A percentile compares a stretch with the other conserved stretches of the same genome.
These are phyloP conservation scores for Phytophthora aleatoria DNA, from an alignment of 352 stramenopile genomes.

Conservation along the genomic window DNA sequence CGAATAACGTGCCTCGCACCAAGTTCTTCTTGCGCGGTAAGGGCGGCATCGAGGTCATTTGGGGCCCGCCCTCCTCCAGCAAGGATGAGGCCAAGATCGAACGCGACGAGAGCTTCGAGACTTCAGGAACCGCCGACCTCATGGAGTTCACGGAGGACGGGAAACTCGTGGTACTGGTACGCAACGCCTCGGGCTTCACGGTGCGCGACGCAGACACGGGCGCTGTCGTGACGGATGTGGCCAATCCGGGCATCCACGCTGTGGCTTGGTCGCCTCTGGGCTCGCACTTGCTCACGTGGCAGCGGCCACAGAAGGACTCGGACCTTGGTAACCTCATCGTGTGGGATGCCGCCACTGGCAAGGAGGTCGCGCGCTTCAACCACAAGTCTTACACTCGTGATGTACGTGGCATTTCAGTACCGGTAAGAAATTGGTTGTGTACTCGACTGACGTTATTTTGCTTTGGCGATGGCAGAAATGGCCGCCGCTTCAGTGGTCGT, in stretches of 20 bases:
- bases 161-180: slow-evolving; percentile 66
- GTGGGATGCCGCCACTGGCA: slow-evolving; percentile 68
- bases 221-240: slow-evolving; percentile 59
- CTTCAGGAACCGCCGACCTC: slow-evolving; percentile 51
- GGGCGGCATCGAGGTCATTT: slow-evolving; percentile 75
- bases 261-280: slow-evolving; percentile 83
- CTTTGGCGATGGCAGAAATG: slow-evolving; percentile 59
- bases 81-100: slow-evolving; percentile 58
- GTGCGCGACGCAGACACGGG: slow-evolving; percentile 73
- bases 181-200: slow-evolving; percentile 63
- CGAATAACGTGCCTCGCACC: slow-evolving; percentile 45
- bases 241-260: slow-evolving; percentile 76
- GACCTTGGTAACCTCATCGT: slow-evolving; percentile 83
- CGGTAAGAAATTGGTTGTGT: not conserved
- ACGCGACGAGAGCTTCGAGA: slow-evolving; percentile 52
- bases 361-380: slow-evolving; percentile 73
- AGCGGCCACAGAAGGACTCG: slow-evolving; percentile 81
- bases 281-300: slow-evolving; percentile 88
- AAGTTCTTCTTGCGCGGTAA: slow-evolving; percentile 89
- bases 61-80: slow-evolving; percentile 62
- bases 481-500: slow-evolving; percentile 91
- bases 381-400: slow-evolving; percentile 88
- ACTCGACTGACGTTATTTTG: not conserved
- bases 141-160: slow-evolving; percentile 82
- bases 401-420: slow-evolving; percentile 38